These are phyloP conservation scores for Fragaria iinumae DNA, from an alignment of 306 rosid genomes.

Conservation along the genomic window DNA sequence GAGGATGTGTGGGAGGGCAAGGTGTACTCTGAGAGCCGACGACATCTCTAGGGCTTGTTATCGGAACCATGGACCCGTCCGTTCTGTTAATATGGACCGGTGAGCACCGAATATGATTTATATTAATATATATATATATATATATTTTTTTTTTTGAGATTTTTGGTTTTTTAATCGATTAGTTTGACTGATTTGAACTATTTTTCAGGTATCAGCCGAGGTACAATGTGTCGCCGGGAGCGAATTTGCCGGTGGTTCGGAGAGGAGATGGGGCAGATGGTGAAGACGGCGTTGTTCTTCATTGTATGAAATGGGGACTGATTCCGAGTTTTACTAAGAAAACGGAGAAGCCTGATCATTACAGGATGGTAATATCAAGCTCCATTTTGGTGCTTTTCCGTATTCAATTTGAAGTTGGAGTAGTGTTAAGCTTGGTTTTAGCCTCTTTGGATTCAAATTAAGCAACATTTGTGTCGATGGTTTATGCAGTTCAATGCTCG, in stretches of 20 bases:
- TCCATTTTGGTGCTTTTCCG: neutral
- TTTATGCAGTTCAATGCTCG: constrained; percentile 81
- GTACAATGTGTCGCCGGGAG: constrained; percentile 76
- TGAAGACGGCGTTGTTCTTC: constrained; percentile 54
- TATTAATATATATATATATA: too few species aligned
- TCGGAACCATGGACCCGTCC: constrained; percentile 38
- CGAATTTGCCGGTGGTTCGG: constrained; percentile 60
- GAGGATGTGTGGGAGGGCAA: constrained; percentile 80
- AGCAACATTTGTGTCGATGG: neutral
- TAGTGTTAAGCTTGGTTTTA: neutral
- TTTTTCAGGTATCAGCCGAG: constrained; percentile 61
- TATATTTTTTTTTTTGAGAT: neutral
- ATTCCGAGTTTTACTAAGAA: constrained; percentile 90
- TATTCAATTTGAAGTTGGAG: neutral
- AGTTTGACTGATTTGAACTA: neutral
- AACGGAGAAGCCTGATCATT: constrained; percentile 77
- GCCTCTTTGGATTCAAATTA: too few species aligned
- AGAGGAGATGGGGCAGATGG: constrained; percentile 72
- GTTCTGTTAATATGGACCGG: constrained; percentile 62
- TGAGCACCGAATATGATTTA: neutral
- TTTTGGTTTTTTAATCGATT: neutral
- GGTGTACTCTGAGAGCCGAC: constrained; percentile 61
- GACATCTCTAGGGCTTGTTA: constrained; percentile 69
- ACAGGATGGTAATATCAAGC: constrained; percentile 53
- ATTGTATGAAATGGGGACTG: constrained; percentile 91